phyloP scores from a whole-genome alignment of 768 basidiomycete genomes.

The Leccinum uliginosum region DNA sequence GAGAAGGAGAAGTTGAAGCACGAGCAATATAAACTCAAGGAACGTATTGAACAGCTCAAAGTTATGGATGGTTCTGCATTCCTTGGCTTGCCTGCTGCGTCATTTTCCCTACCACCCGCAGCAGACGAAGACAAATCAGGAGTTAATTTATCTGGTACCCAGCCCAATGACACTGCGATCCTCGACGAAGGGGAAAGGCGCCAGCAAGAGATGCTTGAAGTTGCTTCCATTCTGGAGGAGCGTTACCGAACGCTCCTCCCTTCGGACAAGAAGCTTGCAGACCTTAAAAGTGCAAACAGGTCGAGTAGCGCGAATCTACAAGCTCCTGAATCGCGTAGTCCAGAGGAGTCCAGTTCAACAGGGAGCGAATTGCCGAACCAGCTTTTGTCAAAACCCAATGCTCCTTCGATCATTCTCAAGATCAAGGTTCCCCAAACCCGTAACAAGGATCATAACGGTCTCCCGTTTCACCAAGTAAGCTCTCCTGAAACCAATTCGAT shows the following conservation, averaged over 20 bases:
- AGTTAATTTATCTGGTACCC: slow-evolving; percentile 28
- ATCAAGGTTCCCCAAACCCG: slow-evolving; percentile 32
- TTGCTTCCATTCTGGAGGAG: slow-evolving; percentile 61
- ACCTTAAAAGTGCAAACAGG: slow-evolving; percentile 24
- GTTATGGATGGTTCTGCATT: slow-evolving; percentile 71
- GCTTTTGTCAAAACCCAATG: slow-evolving; percentile 14
- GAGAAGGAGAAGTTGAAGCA: slow-evolving; percentile 92
- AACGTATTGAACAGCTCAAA: slow-evolving; percentile 79
- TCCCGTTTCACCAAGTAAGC: slow-evolving; percentile 6
- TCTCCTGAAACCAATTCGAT: slow-evolving; percentile 18
- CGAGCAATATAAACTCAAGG: slow-evolving; percentile 88
- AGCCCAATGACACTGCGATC: slow-evolving; percentile 35
- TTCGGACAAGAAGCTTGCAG: slow-evolving; percentile 48
- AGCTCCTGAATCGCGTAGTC: slow-evolving; percentile 13
- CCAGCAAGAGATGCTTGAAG: slow-evolving; percentile 67
- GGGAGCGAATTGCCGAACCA: slow-evolving; percentile 8
- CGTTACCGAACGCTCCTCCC: slow-evolving; percentile 75
- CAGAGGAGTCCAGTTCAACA: slow-evolving; percentile 12
- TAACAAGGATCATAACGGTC: slow-evolving; percentile 13
- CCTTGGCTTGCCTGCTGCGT: slow-evolving; percentile 53
- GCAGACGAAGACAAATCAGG: slow-evolving; percentile 26
- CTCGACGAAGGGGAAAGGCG: slow-evolving; percentile 70
- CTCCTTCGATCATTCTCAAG: slow-evolving; percentile 30
- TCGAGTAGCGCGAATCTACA: slow-evolving; percentile 10
- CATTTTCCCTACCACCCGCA: slow-evolving; percentile 43